phyloP scores from a whole-genome alignment of 306 rosid species.

The Gastrolobium bilobum region DNA sequence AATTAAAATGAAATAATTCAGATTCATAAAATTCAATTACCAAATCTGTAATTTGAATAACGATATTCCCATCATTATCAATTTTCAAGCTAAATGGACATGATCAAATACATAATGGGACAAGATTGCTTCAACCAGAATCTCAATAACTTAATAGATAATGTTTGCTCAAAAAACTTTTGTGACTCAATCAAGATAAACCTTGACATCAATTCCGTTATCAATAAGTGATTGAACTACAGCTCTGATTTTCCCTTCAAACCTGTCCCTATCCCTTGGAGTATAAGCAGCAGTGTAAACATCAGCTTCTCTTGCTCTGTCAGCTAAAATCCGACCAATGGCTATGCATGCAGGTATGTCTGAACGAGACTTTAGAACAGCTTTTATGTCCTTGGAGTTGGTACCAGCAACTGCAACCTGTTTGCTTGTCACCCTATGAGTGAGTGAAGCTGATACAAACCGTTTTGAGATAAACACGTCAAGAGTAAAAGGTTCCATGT shows the following conservation, averaged over 20 bases:
- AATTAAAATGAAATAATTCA: neutral
- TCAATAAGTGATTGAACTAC: conserved; percentile 96
- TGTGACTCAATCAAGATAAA: conserved; percentile 74
- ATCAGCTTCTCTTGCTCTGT: conserved; percentile 94
- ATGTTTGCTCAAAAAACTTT: neutral
- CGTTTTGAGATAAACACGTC: conserved; percentile 95
- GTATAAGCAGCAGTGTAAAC: conserved; percentile 85
- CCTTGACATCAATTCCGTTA: conserved; percentile 88
- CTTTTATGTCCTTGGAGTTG: conserved; percentile 95
- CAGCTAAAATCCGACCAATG: conserved; percentile 78
- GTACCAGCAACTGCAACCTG: conserved; percentile 99
- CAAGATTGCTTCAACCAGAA: conserved; percentile 27
- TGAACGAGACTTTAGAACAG: conserved; percentile 80
- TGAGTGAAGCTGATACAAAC: conserved; percentile 90
- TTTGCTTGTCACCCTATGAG: conserved; percentile 89
- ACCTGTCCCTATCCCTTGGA: conserved; percentile 90
- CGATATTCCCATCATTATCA: neutral
- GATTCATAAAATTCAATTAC: neutral
- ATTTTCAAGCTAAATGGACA: conserved; percentile 39
- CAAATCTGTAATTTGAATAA: neutral
- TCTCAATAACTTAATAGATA: neutral
- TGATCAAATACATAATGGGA: conserved; percentile 6
- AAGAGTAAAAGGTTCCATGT: conserved; percentile 94
- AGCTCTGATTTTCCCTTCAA: conserved; percentile 98
- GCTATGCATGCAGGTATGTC: conserved; percentile 97